Conservation (phyloP, 1,284 basidiomycete species). For the Cutaneotrichosporon sp. region DNA sequence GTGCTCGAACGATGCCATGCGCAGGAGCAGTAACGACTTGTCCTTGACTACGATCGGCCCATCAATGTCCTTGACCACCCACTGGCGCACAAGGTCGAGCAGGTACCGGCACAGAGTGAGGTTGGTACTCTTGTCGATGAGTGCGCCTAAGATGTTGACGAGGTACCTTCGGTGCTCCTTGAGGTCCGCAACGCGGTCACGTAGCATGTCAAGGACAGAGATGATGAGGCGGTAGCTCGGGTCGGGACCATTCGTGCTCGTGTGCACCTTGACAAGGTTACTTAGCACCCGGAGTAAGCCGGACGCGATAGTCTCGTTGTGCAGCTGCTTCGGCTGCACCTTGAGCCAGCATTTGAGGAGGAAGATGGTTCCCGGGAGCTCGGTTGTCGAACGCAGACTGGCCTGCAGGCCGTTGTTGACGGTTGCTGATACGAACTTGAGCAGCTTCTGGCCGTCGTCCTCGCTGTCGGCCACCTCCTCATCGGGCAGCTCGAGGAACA, state of each 20-base stretch:
- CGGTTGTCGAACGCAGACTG: conserved; percentile 40
- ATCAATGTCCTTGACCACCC: conserved; percentile 81
- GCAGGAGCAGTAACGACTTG: conserved; percentile 83
- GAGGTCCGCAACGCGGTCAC: conserved; percentile 57
- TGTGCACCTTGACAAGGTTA: conserved; percentile 86
- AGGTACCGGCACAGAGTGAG: conserved; percentile 77
- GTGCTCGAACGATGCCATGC: conserved; percentile 86
- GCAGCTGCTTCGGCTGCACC: conserved; percentile 66
- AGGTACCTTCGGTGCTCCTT: conserved; percentile 64
- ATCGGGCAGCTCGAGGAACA: conserved; percentile 78
- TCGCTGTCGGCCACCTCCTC: conserved; percentile 72
- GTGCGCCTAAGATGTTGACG: conserved; percentile 68
- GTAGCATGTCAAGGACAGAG: conserved; percentile 57
- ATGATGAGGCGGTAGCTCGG: conserved; percentile 55
- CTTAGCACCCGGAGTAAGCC: conserved; percentile 80
- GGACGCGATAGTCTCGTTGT: conserved; percentile 76
- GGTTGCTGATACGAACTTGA: conserved; percentile 70
- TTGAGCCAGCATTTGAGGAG: conserved; percentile 88
- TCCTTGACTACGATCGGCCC: conserved; percentile 83
- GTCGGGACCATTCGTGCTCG: conserved; percentile 58
- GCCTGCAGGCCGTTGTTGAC: conserved; percentile 67
- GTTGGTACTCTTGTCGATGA: conserved; percentile 92
- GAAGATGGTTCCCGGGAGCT: conserved; percentile 73
- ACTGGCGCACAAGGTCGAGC: conserved; percentile 81
- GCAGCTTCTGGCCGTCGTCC: conserved; percentile 71